A percentile compares a stretch with the other conserved stretches of the same genome.
These are phyloP conservation scores for Thuja plicata DNA, from an alignment of 83 land plant genomes.

Conservation along the genomic window DNA sequence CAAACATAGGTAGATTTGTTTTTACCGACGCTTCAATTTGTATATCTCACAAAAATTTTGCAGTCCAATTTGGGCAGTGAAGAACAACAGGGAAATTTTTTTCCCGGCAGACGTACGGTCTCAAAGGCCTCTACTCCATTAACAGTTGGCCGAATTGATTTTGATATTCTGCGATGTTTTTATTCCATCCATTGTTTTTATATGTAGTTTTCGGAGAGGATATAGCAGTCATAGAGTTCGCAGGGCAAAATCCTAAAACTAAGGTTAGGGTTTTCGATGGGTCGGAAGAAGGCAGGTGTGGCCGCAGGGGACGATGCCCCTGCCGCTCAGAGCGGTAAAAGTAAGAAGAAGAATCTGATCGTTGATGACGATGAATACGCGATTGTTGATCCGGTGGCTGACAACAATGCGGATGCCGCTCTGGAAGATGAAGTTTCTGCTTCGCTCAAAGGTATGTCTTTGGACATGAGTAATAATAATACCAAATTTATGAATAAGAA, in stretches of 20 bases:
- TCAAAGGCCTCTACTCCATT: no score
- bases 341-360: slow-evolving; percentile 33
- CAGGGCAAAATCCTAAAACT: background rate
- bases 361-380: slow-evolving; percentile 57
- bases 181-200: no score
- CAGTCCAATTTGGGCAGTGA: no score
- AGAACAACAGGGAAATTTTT: no score
- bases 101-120: no score
- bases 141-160: no score
- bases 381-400: slow-evolving; percentile 21
- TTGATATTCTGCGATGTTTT: no score
- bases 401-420: slow-evolving; percentile 12
- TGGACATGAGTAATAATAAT: background rate
- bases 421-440: background rate
- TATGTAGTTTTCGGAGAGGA: no score
- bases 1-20: no score
- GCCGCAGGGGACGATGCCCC: slow-evolving; percentile 24
- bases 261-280: slow-evolving; percentile 25
- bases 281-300: slow-evolving; percentile 34
- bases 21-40: no score
- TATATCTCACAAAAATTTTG: no score
- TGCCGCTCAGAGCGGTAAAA: slow-evolving; percentile 19
- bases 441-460: background rate
- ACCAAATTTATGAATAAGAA: background rate
- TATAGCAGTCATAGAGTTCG: background rate